phyloP scores from a whole-genome alignment of 1,284 basidiomycete genomes.

The Cystobasidium pallidum region DNA sequence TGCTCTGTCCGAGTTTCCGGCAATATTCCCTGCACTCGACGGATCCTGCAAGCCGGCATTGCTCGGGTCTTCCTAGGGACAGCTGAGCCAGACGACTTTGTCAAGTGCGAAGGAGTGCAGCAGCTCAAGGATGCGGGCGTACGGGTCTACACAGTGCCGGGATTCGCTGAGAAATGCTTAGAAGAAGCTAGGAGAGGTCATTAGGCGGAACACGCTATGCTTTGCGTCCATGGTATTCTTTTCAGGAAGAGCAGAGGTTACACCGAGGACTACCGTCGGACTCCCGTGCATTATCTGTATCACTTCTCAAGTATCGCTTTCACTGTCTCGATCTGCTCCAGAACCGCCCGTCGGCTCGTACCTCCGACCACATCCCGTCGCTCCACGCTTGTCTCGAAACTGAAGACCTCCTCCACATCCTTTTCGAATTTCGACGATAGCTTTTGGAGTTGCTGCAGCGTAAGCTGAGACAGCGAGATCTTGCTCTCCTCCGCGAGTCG shows the following conservation, averaged over 20 bases:
- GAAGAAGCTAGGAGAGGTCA: constrained; percentile 61
- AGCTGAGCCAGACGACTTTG: constrained; percentile 92
- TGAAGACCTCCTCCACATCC: constrained; percentile 73
- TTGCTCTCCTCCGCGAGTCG: constrained; percentile 84
- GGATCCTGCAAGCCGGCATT: constrained; percentile 74
- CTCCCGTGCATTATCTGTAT: background rate
- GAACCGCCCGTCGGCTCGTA: constrained; percentile 79
- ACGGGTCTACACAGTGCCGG: constrained; percentile 72
- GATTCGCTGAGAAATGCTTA: constrained; percentile 71
- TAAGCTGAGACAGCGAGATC: constrained; percentile 79
- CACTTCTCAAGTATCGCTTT: constrained; percentile 35
- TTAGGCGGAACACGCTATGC: background rate
- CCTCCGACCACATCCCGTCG: constrained; percentile 89
- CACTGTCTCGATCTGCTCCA: constrained; percentile 69
- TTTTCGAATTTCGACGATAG: constrained; percentile 84
- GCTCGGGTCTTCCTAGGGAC: constrained; percentile 84
- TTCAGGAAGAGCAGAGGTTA: background rate
- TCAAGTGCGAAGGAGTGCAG: constrained; percentile 83
- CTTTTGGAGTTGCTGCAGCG: constrained; percentile 74
- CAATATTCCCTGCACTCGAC: constrained; percentile 80
- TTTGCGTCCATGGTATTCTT: background rate
- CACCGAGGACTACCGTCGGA: too few relatives aligned
- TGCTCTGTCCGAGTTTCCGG: constrained; percentile 90
- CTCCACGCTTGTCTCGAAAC: constrained; percentile 96
- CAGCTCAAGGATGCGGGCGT: constrained; percentile 75